Evolutionary conservation across 73 alveolate genomes (phyloP), one percentile per base, ranked within the genome.

Genomic region (Stentor coeruleus): DNA sequence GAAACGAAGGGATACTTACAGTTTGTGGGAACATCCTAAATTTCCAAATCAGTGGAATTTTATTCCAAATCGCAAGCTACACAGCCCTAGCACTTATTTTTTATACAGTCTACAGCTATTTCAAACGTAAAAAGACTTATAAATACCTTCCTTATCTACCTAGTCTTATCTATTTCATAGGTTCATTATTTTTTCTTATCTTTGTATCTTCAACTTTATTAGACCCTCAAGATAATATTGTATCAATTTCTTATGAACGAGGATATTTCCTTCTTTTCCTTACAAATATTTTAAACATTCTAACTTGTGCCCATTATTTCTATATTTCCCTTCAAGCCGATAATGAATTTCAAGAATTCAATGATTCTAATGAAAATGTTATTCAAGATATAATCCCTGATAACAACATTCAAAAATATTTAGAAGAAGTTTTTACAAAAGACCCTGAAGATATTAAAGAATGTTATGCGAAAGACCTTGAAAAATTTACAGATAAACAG

Each of bases 1-100:
- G 37, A 66, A 66, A 20, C 1, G 79, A 66, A 0, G 79, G 39
- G 14, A 66, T 66, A 37, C n/a, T 20, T 14, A 66, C 79, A 14
- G 39, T 66, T 1, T 66, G 79, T 66, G 79, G 79, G 39, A 66
- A 66, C 39, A 66, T 66, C 39, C 11, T 2, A 20, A 66, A 20
- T 15, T 66, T 66, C 37, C 49, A 66, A 66, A 26, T 66, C 33
- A 31, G 40, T 31, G 79, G 79, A 26, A 26, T 66, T 26, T 14
- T 66, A 11, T 66, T 20, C 33, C 14, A 20, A 40, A 2, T 33
- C 0, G 39, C n/a, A n/a, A n/a, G n/a, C n/a, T n/a, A 40, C 79
- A 26, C 39, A 33, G 79, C 33, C 33, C 37, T 66, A 40, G 26
- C 15, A 26, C 36, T 66, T 66, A 14, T 66, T 66, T 66, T 31